phyloP scores from a whole-genome alignment of 2,329 filamentous ascomycete species.

The Exophiala sp. region DNA sequence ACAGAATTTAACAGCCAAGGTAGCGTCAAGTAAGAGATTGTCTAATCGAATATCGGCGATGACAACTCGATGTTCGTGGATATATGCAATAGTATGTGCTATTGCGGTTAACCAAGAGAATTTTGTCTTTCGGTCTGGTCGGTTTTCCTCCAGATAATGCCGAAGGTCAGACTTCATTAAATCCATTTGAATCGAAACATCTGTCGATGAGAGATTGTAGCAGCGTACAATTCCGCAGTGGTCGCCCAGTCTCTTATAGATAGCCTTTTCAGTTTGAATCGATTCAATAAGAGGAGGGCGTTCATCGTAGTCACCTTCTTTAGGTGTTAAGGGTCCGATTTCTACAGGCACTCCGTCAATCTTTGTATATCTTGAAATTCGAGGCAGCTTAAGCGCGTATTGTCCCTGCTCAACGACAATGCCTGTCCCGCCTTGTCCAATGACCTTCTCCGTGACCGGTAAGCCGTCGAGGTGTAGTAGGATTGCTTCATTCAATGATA shows the following conservation, averaged over 20 bases:
- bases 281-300: constrained; percentile 15
- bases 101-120: constrained; percentile 18
- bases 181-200: constrained; percentile 16
- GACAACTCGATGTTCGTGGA: not conserved
- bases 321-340: constrained; percentile 10
- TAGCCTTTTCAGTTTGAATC: constrained; percentile 20
- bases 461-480: constrained; percentile 24
- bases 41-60: constrained; percentile 9
- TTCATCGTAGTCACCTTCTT: constrained; percentile 25
- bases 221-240: constrained; percentile 17
- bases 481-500: too few relatives aligned
- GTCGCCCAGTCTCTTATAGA: constrained; percentile 19
- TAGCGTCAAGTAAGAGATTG: constrained; percentile 9
- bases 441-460: constrained; percentile 18
- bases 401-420: constrained; percentile 23
- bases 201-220: constrained; percentile 7
- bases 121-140: constrained; percentile 1
- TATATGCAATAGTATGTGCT: constrained; percentile 9
- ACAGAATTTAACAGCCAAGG: constrained; percentile 31
- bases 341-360: constrained; percentile 20
- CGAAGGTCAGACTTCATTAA: constrained; percentile 27
- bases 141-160: constrained; percentile 12
- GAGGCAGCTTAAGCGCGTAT: constrained; percentile 26
- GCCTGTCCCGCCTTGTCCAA: constrained; percentile 22
- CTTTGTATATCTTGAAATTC: constrained; percentile 18